Percentiles rank a stretch among this genome's conserved stretches.
Evolutionary conservation across 805 yeast genomes (phyloP).

Genomic region (Teunomyces kruisii): DNA sequence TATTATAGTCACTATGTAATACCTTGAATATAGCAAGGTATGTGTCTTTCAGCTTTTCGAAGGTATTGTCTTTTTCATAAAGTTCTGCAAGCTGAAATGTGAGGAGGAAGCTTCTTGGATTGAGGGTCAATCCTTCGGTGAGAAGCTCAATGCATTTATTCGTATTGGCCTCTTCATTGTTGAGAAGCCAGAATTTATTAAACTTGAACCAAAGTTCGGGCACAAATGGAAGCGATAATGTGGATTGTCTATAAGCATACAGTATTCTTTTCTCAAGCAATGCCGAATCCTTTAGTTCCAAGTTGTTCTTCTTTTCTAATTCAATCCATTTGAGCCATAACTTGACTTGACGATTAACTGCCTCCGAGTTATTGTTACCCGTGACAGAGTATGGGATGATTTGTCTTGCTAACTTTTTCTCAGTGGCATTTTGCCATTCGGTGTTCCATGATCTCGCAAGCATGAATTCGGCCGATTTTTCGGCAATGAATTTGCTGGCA

Average conservation of each 20-base stretch:
- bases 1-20: conserved; percentile 39
- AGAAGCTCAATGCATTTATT: conserved; percentile 48
- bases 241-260: conserved; percentile 72
- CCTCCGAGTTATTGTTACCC: conserved; percentile 16
- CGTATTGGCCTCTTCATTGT: conserved; percentile 39
- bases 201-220: conserved; percentile 80
- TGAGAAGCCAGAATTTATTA: conserved; percentile 34
- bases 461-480: conserved; percentile 82
- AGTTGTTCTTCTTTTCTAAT: conserved; percentile 74
- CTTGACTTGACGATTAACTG: conserved; percentile 42
- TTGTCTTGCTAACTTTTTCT: conserved; percentile 45
- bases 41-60: conserved; percentile 48
- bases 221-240: conserved; percentile 57
- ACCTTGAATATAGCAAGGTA: conserved; percentile 52
- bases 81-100: conserved; percentile 67
- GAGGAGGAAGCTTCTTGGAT: conserved; percentile 69
- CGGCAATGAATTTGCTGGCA: conserved; percentile 82
- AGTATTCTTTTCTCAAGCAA: conserved; percentile 55
- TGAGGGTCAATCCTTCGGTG: conserved; percentile 55
- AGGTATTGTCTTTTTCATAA: conserved; percentile 58
- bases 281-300: conserved; percentile 53
- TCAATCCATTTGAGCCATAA: conserved; percentile 74
- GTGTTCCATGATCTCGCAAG: conserved; percentile 74
- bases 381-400: conserved; percentile 25
- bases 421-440: conserved; percentile 64